Percentiles rank a stretch among this genome's conserved stretches.
Evolutionary conservation across 1,139 yeast species (phyloP).

Genomic region (Debaryomyces sp.): DNA sequence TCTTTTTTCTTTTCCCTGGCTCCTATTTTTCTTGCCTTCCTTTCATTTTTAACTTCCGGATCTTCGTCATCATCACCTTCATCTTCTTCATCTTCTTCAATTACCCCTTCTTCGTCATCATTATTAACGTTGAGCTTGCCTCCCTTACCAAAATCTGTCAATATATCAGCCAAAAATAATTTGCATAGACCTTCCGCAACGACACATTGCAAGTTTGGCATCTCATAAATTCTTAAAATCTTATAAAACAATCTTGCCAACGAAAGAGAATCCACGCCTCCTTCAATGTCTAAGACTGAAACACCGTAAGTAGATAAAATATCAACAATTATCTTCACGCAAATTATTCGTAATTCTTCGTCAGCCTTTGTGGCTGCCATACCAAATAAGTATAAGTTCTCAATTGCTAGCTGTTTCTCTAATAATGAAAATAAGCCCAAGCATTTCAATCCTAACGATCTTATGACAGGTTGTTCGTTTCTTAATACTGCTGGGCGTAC

Average conservation of each 20-base stretch:
- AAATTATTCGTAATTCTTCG: constrained; percentile 59
- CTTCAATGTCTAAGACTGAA: constrained; percentile 62
- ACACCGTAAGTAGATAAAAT: constrained; percentile 77
- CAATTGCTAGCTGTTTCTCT: constrained; percentile 64
- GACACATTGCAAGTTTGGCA: constrained; percentile 71
- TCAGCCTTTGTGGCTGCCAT: constrained; percentile 62
- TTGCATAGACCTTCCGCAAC: constrained; percentile 91
- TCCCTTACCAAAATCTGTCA: constrained; percentile 58
- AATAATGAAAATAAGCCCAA: constrained; percentile 79
- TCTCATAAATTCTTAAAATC: constrained; percentile 57
- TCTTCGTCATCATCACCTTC: constrained; percentile 9
- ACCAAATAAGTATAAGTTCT: constrained; percentile 62
- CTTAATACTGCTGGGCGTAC: constrained; percentile 82
- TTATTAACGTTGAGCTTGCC: constrained; percentile 6
- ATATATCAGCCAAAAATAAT: constrained; percentile 74
- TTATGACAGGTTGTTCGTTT: constrained; percentile 55
- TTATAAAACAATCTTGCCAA: constrained; percentile 69
- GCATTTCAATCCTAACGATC: constrained; percentile 73
- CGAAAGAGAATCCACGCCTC: constrained; percentile 59
- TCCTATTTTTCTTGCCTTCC: constrained; percentile 14
- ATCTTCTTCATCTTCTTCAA: constrained; percentile 14
- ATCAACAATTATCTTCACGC: constrained; percentile 76
- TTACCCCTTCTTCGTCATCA: constrained; percentile 13
- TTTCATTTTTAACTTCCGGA: constrained; percentile 14
- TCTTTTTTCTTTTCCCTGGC: constrained; percentile 11